These are phyloP conservation scores for Xerocomus minutiporus DNA, from an alignment of 1,284 basidiomycete species.

Conservation along the genomic window DNA sequence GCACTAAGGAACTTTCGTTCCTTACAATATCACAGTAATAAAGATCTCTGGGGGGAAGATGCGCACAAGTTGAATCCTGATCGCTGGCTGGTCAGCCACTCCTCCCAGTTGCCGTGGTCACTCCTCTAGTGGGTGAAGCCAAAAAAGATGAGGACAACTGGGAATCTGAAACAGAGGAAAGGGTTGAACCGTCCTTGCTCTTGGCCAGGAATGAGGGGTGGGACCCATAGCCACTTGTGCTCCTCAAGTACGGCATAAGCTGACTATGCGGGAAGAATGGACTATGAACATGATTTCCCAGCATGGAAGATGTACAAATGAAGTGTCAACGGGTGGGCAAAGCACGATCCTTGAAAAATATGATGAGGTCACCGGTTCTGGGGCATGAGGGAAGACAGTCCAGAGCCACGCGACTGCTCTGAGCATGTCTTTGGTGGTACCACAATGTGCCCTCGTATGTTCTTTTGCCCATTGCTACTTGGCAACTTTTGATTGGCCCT, in stretches of 20 bases:
- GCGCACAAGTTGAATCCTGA: conserved; percentile 48
- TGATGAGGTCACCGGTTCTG: conserved; percentile 65
- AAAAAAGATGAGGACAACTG: too few relatives aligned
- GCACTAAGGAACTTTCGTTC: too few relatives aligned
- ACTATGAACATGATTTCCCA: conserved; percentile 48
- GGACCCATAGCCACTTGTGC: conserved; percentile 28
- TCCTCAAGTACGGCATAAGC: conserved; percentile 38
- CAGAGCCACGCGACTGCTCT: too few relatives aligned
- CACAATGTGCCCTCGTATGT: too few relatives aligned
- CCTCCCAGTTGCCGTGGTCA: too few relatives aligned
- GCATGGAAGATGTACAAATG: conserved; percentile 49
- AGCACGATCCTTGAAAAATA: conserved; percentile 62
- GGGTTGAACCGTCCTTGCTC: conserved; percentile 35
- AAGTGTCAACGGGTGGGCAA: conserved; percentile 24
- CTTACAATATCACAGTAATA: conserved; percentile 30
- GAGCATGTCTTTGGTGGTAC: too few relatives aligned
- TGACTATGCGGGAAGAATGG: conserved; percentile 45
- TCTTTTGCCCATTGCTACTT: too few relatives aligned
- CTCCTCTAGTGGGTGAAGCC: too few relatives aligned
- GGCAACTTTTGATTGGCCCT: too few relatives aligned
- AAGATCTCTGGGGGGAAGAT: conserved; percentile 47
- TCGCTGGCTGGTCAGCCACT: conserved; percentile 38
- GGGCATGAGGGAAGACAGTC: too few relatives aligned
- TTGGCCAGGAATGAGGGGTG: conserved; percentile 46
- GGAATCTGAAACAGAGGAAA: too few relatives aligned